These are phyloP conservation scores for Scedosporium minutisporum DNA, from an alignment of 2,329 filamentous ascomycete genomes.

Conservation along the genomic window DNA sequence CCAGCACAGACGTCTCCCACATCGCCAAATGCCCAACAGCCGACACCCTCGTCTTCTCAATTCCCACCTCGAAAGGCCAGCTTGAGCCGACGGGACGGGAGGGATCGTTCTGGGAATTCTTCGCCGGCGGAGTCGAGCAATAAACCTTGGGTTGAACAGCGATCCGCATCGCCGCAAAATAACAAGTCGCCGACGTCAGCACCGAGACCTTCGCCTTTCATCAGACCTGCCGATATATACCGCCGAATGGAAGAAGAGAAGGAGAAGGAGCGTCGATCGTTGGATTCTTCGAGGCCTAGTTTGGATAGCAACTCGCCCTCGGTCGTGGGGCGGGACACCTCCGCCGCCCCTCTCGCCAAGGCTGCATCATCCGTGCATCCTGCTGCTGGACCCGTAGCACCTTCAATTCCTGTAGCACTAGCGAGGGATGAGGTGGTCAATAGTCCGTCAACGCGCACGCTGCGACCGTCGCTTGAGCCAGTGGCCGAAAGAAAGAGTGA, in stretches of 20 bases:
- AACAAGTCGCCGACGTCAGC: conserved; percentile 16
- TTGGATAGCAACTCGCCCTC: conserved; percentile 34
- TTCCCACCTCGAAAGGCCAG: conserved; percentile 56
- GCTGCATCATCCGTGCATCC: not conserved
- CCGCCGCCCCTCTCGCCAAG: not conserved
- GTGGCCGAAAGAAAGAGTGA: conserved; percentile 51
- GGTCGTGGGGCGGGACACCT: not conserved
- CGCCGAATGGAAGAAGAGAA: conserved; percentile 59
- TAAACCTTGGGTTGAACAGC: conserved; percentile 24
- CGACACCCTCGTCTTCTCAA: conserved; percentile 22
- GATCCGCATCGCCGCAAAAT: conserved; percentile 28
- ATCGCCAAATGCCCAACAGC: conserved; percentile 10
- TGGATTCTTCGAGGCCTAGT: conserved; percentile 48
- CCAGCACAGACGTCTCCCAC: not conserved
- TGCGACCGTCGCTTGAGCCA: conserved; percentile 32
- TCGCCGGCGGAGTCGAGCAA: conserved; percentile 16
- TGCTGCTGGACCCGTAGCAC: conserved; percentile 9
- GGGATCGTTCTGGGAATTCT: conserved; percentile 11
- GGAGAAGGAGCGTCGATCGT: conserved; percentile 42
- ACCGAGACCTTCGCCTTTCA: conserved; percentile 49
- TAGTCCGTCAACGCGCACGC: conserved; percentile 5
- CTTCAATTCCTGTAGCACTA: conserved; percentile 12
- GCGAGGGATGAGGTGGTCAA: conserved; percentile 24
- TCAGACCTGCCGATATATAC: conserved; percentile 70
- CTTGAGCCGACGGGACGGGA: conserved; percentile 33